Base-by-base conservation (phyloP, 148 eudicot genomes). In the Nyssa sinensis region DNA sequence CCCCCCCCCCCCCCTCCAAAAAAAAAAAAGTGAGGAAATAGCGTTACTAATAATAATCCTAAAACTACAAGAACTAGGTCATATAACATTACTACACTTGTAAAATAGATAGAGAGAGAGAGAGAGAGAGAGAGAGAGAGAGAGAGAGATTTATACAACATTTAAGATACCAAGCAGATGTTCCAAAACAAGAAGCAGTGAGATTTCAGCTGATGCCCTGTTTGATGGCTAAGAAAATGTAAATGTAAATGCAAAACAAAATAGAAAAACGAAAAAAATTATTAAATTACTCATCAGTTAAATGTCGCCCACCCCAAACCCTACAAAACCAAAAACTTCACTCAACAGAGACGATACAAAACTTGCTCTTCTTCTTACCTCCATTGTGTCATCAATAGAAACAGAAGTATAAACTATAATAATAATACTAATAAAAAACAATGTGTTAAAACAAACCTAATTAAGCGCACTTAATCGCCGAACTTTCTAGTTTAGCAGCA, bases 301-400 rank as follows among this genome's bases (percentile, higher is more conserved):
- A n/a, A 13, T 37, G 9, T 9, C 9, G 23, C 24, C 21, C 59
- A 17, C 21, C 59, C 21, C 59, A 17, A 5, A 1, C 5, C 59
- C 59, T 21, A 27, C 13, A 19, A 33, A 33, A 69, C 12, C 13
- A 5, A 7, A 24, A 27, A 63, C 37, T 31, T 31, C n/a, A 8
- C 6, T 63, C 66, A 32, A 33, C 9, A 9, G 32, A 53, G 12
- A 23, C 30, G 5, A 29, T 29, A 21, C 27, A 5, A 44, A 4
- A 29, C 21, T 6, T 4, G 6, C 16, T 0, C 16, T 23, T 57
- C 17, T 29, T 30, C 6, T 68, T 68, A 23, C 71, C 24, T 53
- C 62, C 14, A 32, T 29, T 53, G 21, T 69, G 19, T 21, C 72
- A 27, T n/a, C 62, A 69, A 31, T 31, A 70, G 64, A 24, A 32